Base-by-base conservation (phyloP, 805 yeast genomes). In the Starmerella apicola region DNA sequence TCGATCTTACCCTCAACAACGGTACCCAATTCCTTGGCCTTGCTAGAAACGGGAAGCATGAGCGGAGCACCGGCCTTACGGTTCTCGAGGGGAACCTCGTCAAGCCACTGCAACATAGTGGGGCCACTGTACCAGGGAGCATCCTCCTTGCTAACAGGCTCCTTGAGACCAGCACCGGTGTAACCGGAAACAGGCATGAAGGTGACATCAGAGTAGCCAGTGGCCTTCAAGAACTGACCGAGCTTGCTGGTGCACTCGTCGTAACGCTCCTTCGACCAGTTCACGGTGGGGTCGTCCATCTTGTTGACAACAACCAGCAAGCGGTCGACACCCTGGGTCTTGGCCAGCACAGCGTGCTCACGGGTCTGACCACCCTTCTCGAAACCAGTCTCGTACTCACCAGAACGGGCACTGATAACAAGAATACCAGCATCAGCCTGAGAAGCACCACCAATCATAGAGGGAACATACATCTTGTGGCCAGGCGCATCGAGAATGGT, bases 381-480 rank as follows among this genome's bases (percentile, higher is more conserved):
- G 58, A 88, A 88, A 46, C 98, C 98, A 40, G 98, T 91, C 68
- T 91, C 99, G 65, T 91, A 91, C 64, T 91, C 99, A 67, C 99
- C 99, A 65, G 86, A 85, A 72, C 99, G 81, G 34, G 97, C 97
- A 48, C 95, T 82, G 53, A 91, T 91, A 36, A 91, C 99, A 56
- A 91, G 72, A 51, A 91, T 76, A 66, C 99, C 99, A 43, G 88
- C 91, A 67, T 91, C 99, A 26, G 99, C 98, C 68, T 91, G 99
- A 34, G 97, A 86, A 16, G 99, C 99, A 64, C 98, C 98, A 56
- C 97, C 97, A 70, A 91, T 91, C 99, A 91, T 91, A 63, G 85
- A 94, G 41, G 96, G 84, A 48, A 91, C 96, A 60, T 91, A 91
- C 84, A 91, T 81, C 68, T 91, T 91, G 71, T 91, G 99, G 38